Conservation (phyloP, 2,329 filamentous ascomycete genomes). For the Claviceps sp. region DNA sequence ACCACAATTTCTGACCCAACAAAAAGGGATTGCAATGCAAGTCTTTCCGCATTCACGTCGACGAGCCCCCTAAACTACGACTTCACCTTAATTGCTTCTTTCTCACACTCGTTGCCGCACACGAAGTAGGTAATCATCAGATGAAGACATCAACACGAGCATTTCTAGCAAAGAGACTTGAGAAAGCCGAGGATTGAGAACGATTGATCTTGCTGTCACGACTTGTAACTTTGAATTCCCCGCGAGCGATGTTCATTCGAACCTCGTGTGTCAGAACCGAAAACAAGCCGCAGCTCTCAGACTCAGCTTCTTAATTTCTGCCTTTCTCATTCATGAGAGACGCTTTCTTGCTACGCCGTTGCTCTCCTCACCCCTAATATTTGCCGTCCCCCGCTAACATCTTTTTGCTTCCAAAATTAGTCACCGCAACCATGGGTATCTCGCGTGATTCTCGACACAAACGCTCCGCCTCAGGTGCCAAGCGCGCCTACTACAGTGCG, state of each 20-base stretch:
- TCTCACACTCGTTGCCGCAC: no score
- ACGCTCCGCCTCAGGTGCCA: slow-evolving; percentile 97
- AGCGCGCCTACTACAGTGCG: slow-evolving; percentile 84
- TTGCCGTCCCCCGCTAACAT: slow-evolving; percentile 8
- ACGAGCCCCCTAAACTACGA: no score
- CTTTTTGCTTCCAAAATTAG: slow-evolving; percentile 25
- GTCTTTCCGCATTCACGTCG: no score
- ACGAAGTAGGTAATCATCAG: slow-evolving; percentile 25
- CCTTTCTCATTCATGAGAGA: not conserved
- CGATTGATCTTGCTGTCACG: no score
- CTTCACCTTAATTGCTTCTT: no score
- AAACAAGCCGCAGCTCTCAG: not conserved
- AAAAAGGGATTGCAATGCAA: no score
- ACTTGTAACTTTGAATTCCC: not conserved
- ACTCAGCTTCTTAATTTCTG: not conserved
- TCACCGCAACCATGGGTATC: slow-evolving; percentile 92
- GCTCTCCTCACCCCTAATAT: not conserved
- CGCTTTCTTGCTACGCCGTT: not conserved
- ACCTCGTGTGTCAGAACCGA: not conserved
- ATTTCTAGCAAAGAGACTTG: not conserved
- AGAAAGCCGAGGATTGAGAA: not conserved
- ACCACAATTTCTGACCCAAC: no score
- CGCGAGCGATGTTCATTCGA: not conserved
- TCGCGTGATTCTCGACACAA: slow-evolving; percentile 99
- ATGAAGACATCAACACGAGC: slow-evolving; percentile 22